Evolutionary conservation across 352 stramenopile species (phyloP).

Genomic region (Phytophthora capsici): DNA sequence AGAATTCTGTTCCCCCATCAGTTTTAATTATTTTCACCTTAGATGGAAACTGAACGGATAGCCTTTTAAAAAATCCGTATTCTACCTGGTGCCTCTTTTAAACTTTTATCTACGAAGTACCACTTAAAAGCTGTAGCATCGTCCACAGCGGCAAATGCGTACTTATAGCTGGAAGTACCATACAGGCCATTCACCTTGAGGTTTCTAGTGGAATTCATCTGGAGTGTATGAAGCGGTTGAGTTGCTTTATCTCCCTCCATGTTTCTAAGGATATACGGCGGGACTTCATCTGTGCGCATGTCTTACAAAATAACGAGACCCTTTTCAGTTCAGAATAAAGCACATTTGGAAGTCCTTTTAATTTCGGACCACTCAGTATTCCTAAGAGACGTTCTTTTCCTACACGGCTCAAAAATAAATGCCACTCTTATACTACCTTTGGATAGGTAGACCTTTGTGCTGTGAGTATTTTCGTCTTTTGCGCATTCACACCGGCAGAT

Average conservation of each 20-base stretch:
- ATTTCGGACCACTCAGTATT: background rate
- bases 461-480: background rate
- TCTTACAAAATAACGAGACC: slow-evolving; percentile 10
- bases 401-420: slow-evolving; percentile 11
- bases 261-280: slow-evolving; percentile 14
- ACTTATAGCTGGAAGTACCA: background rate
- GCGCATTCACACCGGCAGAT: background rate
- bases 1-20: slow-evolving; percentile 4
- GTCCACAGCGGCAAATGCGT: slow-evolving; percentile 5
- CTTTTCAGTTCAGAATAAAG: background rate
- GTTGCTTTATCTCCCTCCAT: background rate
- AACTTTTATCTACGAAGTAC: background rate
- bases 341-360: background rate
- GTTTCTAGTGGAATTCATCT: slow-evolving; percentile 12
- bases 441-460: background rate
- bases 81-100: background rate
- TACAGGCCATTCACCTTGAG: slow-evolving; percentile 7
- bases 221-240: slow-evolving; percentile 13
- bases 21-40: slow-evolving; percentile 5
- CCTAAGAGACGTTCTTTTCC: background rate
- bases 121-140: slow-evolving; percentile 18
- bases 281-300: slow-evolving; percentile 2
- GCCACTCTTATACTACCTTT: too few relatives aligned
- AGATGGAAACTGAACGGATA: slow-evolving; percentile 13
- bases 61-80: background rate